Conservation (phyloP, 345 rosid species). For the Sisymbrium altissimum region DNA sequence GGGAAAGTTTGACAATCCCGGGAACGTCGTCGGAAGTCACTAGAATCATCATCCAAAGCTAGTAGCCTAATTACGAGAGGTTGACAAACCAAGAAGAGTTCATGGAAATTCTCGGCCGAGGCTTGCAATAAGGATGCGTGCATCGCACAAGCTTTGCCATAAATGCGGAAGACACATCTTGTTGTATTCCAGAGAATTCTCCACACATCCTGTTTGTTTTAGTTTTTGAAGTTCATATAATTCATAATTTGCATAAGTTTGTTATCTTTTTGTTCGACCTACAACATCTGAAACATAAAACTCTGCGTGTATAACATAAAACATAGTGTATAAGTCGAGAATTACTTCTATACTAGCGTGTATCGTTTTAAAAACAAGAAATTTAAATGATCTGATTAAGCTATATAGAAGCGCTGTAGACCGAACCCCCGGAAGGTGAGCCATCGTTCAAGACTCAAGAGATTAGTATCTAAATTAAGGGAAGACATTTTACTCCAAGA, state of each 20-base stretch:
- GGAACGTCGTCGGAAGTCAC: not conserved
- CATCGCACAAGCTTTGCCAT: not conserved
- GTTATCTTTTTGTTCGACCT: not conserved
- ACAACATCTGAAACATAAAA: not conserved
- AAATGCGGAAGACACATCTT: not conserved
- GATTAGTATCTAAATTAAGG: not conserved
- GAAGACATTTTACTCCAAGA: not conserved
- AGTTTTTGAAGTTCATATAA: not conserved
- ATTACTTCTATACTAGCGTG: too few relatives aligned
- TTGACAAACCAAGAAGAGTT: not conserved
- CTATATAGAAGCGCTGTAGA: not conserved
- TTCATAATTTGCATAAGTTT: not conserved
- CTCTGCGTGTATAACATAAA: too few relatives aligned
- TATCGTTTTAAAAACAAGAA: not conserved
- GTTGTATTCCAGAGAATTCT: not conserved
- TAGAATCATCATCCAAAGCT: not conserved
- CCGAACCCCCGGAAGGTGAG: not conserved
- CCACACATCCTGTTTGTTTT: not conserved
- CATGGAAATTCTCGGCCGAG: not conserved
- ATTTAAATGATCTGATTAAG: not conserved
- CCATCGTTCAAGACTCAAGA: not conserved
- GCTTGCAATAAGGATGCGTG: not conserved
- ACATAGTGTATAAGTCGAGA: too few relatives aligned
- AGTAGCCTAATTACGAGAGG: not conserved
- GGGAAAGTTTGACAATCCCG: not conserved